These are phyloP conservation scores for Hamiltosporidium magnivora DNA, from an alignment of 371 early-diverging fungal genomes.

Conservation along the genomic window DNA sequence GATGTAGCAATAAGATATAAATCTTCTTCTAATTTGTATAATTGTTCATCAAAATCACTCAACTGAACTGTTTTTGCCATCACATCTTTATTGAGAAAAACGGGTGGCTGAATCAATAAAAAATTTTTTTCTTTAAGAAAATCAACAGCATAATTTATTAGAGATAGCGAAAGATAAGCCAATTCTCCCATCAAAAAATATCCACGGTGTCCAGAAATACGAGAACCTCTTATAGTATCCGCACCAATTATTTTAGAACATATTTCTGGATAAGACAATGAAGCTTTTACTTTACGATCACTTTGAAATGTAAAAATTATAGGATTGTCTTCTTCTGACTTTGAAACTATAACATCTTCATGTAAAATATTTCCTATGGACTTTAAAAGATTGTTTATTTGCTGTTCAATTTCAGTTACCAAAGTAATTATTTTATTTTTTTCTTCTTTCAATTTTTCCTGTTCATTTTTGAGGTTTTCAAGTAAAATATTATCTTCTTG, in stretches of 20 bases:
- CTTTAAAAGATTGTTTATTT: conserved; percentile 58
- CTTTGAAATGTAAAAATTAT: conserved; percentile 63
- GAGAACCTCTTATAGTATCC: conserved; percentile 76
- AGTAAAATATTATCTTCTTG: background rate
- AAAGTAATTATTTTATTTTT: no score
- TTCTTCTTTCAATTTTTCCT: no score
- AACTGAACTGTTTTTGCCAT: conserved; percentile 98
- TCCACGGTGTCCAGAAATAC: conserved; percentile 94
- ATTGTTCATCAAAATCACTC: conserved; percentile 91
- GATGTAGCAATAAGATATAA: conserved; percentile 96
- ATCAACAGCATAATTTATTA: conserved; percentile 85
- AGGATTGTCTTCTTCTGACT: conserved; percentile 75
- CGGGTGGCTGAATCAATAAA: conserved; percentile 89
- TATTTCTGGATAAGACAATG: conserved; percentile 62
- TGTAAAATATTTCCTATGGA: conserved; percentile 88
- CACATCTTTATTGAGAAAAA: conserved; percentile 85
- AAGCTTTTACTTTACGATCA: conserved; percentile 41
- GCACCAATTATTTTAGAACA: conserved; percentile 67
- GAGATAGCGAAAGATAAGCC: conserved; percentile 82
- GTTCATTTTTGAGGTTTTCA: background rate
- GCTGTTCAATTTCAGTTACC: background rate
- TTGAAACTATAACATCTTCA: conserved; percentile 69
- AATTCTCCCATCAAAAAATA: conserved; percentile 85
- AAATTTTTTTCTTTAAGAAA: conserved; percentile 76
- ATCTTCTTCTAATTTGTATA: conserved; percentile 81